Evolutionary conservation across 2,329 filamentous ascomycete species (phyloP), one percentile per base, ranked within the genome.

Genomic region (Claviceps quebecensis): DNA sequence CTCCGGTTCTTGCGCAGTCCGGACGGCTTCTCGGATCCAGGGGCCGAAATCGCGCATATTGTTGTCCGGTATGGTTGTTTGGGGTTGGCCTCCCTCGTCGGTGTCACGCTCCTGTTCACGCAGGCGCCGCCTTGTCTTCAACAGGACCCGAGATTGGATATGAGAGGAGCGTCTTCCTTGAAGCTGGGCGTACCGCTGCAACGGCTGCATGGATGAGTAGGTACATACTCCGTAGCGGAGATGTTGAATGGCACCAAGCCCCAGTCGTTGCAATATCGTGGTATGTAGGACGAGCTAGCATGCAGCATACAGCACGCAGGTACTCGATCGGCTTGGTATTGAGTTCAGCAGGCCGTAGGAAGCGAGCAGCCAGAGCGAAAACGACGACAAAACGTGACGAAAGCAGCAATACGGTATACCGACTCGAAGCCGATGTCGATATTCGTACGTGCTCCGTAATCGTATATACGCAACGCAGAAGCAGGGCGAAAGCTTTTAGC

Each of bases 201-300:
- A 51, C 40, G 11, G 40, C 41, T 49, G 48, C 49, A 48, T 46
- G 37, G 46, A 41, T 51, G 52, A 54, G 40, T 46, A 34, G 2
- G 2, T 46, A 34, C 9, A 34, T 29, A 9, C 26, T 29, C 26
- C 26, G 26, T 29, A 26, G 37, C 49, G 52, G 48, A 52, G 49
- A 37, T 39, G 49, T 45, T 45, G 29, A 52, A 45, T 26, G 45
- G 46, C 49, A 17, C 19, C 49, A 45, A 34, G 43, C 19, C 51
- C 49, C 49, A 49, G 45, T 17, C 11, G 40, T 40, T 26, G 14
- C 36, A 23, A 47, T 22, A 22, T n/a, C 14, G 23, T 45, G 22
- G 16, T n/a, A n/a, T n/a, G n/a, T 14, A 17, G 14, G 40, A 17
- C 9, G 19, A 43, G 17, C 40, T 11, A 19, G 17, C 19, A 43